Evolutionary conservation across 139 green algal species (phyloP), one percentile per base, ranked within the genome.

Genomic region (Picochlorum sp.): DNA sequence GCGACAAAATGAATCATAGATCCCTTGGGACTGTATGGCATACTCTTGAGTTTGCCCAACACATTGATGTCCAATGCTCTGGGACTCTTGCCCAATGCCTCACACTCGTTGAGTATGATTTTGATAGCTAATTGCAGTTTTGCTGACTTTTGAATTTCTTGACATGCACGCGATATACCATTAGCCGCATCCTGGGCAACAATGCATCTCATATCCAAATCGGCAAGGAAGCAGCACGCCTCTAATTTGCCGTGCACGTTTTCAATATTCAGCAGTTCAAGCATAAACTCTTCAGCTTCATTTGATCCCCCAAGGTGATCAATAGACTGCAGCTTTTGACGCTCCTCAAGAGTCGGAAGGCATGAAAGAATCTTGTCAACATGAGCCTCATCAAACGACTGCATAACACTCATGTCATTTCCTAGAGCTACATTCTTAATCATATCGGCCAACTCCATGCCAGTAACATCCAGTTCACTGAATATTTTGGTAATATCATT

Each of bases 211-310:
- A 20, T 21, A 14, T 26, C 24, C 9, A 73, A 52, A 2, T 21
- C 20, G 4, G n/a, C 4, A 11, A 38, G 21, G 37, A 71, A 66
- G 15, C 23, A 21, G 10, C n/a, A 20, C 3, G 63, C 69, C 37
- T 69, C 47, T 18, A 77, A 41, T 4, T 54, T 54, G 18, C n/a
- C n/a, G 7, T 21, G 18, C 16, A 54, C 8, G n/a, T 54, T 26
- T 54, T 54, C n/a, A 49, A 34, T n/a, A 49, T 56, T 64, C 61
- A 49, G 11, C 26, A 81, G 57, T 74, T 79, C 57, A 9, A 86
- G 49, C 57, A 86, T 69, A 60, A 82, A 73, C n/a, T 69, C 60
- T 64, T 85, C 79, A 1, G 58, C 64, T 10, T 65, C 55, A 28
- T 57, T 51, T 62, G 51, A 74, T 74, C 26, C 24, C 45, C 9